phyloP scores from a whole-genome alignment of 2,329 filamentous ascomycete genomes.

The Trichoderma koningiopsis region DNA sequence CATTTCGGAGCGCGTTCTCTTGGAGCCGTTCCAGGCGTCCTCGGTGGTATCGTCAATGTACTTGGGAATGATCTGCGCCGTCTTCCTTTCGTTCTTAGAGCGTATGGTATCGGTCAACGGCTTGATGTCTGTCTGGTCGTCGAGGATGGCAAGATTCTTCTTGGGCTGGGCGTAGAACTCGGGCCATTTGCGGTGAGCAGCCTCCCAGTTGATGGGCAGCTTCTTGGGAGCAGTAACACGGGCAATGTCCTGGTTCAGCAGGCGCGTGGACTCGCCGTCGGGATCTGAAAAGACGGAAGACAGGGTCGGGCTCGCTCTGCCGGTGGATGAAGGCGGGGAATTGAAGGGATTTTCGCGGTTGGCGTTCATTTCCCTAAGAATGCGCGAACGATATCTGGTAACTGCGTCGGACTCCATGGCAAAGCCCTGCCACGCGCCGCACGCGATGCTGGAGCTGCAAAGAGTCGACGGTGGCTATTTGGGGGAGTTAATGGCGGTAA shows the following conservation, averaged over 20 bases:
- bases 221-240: conserved; percentile 45
- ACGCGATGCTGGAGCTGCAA: conserved; percentile 31
- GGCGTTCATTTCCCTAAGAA: conserved; percentile 55
- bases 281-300: conserved; percentile 57
- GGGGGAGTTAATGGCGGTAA: conserved; percentile 25
- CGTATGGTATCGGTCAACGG: conserved; percentile 44
- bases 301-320: conserved; percentile 56
- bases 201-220: conserved; percentile 48
- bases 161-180: conserved; percentile 50
- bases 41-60: conserved; percentile 48
- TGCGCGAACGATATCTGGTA: conserved; percentile 50
- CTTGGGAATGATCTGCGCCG: conserved; percentile 33
- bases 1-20: conserved; percentile 52
- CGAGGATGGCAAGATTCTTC: conserved; percentile 37
- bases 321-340: conserved; percentile 60
- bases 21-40: conserved; percentile 44
- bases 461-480: conserved; percentile 27
- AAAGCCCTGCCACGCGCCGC: conserved; percentile 32
- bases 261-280: conserved; percentile 57
- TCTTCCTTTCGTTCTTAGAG: conserved; percentile 48
- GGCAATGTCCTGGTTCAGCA: conserved; percentile 52
- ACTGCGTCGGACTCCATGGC: conserved; percentile 47
- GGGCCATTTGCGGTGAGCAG: conserved; percentile 54
- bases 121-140: conserved; percentile 41
- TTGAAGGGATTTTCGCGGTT: conserved; percentile 59